A percentile compares a stretch with the other conserved stretches of the same genome.
These are phyloP conservation scores for Pseudohyphozyma bogoriensis DNA, from an alignment of 768 basidiomycete species.

Conservation along the genomic window DNA sequence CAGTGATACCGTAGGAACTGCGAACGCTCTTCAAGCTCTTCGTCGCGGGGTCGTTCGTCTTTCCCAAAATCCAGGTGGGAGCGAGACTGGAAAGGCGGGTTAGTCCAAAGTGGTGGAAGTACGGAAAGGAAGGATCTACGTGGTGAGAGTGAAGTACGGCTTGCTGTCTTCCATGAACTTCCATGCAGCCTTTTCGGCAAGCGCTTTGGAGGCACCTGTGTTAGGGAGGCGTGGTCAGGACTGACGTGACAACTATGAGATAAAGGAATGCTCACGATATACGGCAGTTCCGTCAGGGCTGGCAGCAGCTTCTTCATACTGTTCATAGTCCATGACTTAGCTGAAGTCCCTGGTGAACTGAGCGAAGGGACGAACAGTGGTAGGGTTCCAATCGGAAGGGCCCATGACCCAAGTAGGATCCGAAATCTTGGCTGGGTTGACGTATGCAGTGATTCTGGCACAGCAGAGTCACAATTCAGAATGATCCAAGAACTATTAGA, in stretches of 20 bases:
- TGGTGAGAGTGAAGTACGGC: slow-evolving; percentile 16
- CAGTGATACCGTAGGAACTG: slow-evolving; percentile 1
- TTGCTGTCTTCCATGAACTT: slow-evolving; percentile 17
- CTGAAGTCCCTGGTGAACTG: background rate
- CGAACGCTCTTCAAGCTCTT: too few species aligned
- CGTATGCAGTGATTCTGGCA: background rate
- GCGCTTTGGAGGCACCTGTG: slow-evolving; percentile 4
- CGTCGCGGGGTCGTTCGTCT: slow-evolving; percentile 7
- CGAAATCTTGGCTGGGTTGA: background rate
- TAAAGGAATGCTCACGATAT: background rate
- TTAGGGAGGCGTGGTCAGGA: too few species aligned
- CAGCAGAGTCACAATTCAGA: too few species aligned
- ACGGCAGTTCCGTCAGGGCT: background rate
- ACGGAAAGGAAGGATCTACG: background rate
- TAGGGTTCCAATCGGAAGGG: background rate
- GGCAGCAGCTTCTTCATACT: background rate
- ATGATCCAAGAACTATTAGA: too few species aligned
- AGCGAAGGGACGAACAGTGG: background rate
- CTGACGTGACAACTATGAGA: background rate
- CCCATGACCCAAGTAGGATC: background rate
- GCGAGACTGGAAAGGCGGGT: background rate
- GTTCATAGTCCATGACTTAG: background rate
- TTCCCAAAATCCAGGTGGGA: slow-evolving; percentile 12
- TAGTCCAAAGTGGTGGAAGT: background rate
- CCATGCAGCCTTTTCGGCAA: slow-evolving; percentile 27